A percentile compares a stretch with the other conserved stretches of the same genome.
Evolutionary conservation across 352 stramenopile species (phyloP).

Genomic region (Sclerospora graminicola): DNA sequence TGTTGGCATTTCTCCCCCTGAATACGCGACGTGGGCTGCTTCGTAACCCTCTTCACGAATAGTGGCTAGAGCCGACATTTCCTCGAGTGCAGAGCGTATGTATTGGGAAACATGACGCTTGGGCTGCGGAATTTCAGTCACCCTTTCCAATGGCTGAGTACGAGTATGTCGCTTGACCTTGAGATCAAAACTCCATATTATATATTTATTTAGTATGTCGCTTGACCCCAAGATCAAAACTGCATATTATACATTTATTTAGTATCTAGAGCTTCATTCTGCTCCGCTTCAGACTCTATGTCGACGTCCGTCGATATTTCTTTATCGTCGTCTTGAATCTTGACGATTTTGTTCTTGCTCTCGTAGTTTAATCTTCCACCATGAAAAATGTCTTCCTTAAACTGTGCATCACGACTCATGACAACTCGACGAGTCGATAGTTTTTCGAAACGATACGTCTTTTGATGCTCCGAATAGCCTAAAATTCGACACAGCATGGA

Average conservation of each 20-base stretch:
- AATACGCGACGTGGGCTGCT: not conserved
- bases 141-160: no score
- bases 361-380: not conserved
- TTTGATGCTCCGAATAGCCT: conserved; percentile 4
- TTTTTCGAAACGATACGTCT: not conserved
- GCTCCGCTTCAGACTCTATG: not conserved
- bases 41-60: not conserved
- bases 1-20: not conserved
- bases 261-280: not conserved
- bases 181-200: no score
- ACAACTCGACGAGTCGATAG: not conserved
- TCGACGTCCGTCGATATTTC: not conserved
- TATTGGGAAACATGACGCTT: no score
- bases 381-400: not conserved
- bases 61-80: not conserved
- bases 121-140: not conserved
- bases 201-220: no score
- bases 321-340: not conserved
- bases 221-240: no score
- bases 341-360: not conserved
- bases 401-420: not conserved
- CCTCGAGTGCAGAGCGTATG: no score
- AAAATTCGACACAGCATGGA: not conserved
- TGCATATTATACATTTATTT: no score
- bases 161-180: no score